Evolutionary conservation across 768 basidiomycete species (phyloP).

Genomic region (Hemileccinum impolitum): DNA sequence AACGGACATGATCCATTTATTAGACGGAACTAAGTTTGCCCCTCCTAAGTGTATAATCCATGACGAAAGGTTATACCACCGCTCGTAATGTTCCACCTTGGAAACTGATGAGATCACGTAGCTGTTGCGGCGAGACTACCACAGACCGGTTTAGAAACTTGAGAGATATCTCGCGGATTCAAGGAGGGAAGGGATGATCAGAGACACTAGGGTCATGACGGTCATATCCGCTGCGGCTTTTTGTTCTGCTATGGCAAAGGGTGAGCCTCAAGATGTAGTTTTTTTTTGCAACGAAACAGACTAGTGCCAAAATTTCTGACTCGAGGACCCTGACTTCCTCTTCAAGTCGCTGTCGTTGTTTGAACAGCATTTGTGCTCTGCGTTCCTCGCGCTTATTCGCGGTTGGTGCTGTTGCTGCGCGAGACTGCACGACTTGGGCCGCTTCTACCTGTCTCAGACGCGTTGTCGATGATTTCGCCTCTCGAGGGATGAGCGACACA

Average conservation of each 20-base stretch:
- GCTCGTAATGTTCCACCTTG: too few relatives aligned
- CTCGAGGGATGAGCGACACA: constrained; percentile 20
- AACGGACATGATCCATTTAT: too few relatives aligned
- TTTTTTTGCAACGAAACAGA: constrained; percentile 19
- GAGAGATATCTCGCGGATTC: too few relatives aligned
- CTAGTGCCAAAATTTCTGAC: constrained; percentile 58
- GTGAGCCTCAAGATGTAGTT: constrained; percentile 1
- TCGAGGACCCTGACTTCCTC: constrained; percentile 58
- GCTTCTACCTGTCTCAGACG: constrained; percentile 48
- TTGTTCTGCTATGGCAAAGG: constrained; percentile 20
- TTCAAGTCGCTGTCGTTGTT: constrained; percentile 67
- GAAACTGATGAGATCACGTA: not conserved
- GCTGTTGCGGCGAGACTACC: not conserved
- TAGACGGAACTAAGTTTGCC: too few relatives aligned
- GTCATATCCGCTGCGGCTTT: constrained; percentile 6
- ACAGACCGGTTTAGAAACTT: not conserved
- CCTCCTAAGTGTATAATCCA: too few relatives aligned
- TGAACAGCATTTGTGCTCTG: constrained; percentile 58
- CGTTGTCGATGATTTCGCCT: not conserved
- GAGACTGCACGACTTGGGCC: constrained; percentile 39
- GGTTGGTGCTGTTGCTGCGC: constrained; percentile 46
- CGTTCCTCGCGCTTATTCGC: constrained; percentile 65
- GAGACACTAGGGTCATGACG: not conserved
- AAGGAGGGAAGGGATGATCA: too few relatives aligned
- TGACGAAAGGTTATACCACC: too few relatives aligned